Conservation (phyloP, 495 filamentous ascomycete species). For the Bryoglossum gracile region DNA sequence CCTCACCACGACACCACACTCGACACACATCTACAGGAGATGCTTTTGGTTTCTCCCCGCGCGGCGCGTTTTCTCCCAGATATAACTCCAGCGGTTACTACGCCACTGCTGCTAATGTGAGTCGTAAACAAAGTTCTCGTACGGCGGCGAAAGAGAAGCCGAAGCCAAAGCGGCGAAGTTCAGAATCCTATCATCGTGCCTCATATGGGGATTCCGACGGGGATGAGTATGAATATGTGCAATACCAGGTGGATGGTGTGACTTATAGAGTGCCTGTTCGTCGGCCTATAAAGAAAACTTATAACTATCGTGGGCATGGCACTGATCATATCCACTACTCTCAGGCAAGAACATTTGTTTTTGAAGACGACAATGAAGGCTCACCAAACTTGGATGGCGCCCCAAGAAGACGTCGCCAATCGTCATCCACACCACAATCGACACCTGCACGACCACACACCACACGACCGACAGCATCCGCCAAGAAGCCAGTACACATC, state of each 20-base stretch:
- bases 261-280: conserved; percentile 35
- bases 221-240: conserved; percentile 49
- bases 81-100: conserved; percentile 28
- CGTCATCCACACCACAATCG: conserved; percentile 31
- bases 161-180: conserved; percentile 20
- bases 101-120: conserved; percentile 30
- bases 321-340: conserved; percentile 47
- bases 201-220: conserved; percentile 54
- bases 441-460: conserved; percentile 37
- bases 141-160: conserved; percentile 21
- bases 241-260: conserved; percentile 34
- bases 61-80: conserved; percentile 24
- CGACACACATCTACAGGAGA: conserved; percentile 24
- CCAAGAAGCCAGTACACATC: conserved; percentile 26
- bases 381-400: conserved; percentile 24
- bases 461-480: conserved; percentile 35
- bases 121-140: conserved; percentile 28
- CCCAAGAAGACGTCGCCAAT: conserved; percentile 30
- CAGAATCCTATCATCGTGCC: conserved; percentile 45
- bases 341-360: conserved; percentile 38
- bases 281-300: conserved; percentile 23
- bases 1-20: conserved; percentile 22
- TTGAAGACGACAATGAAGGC: conserved; percentile 21
- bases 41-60: conserved; percentile 21
- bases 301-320: conserved; percentile 43